Evolutionary conservation across 805 yeast genomes (phyloP).

Genomic region (Candida koratica): DNA sequence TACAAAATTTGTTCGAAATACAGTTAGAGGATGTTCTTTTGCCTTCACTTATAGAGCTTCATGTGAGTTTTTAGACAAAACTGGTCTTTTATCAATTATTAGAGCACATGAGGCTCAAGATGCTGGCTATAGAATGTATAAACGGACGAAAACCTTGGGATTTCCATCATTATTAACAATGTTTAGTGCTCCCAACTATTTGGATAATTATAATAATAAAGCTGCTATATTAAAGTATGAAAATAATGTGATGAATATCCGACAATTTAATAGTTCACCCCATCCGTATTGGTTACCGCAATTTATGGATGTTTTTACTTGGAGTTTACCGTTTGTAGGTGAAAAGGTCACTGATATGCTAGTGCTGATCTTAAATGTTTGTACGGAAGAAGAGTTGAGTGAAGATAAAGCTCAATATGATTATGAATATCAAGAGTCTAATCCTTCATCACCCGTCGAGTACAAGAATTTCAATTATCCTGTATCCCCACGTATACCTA

Average conservation of each 20-base stretch:
- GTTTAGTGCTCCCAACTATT: constrained; percentile 93
- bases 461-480: constrained; percentile 9
- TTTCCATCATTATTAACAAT: constrained; percentile 88
- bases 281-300: constrained; percentile 98
- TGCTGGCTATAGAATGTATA: constrained; percentile 94
- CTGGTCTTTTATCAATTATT: constrained; percentile 76
- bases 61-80: constrained; percentile 71
- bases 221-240: constrained; percentile 94
- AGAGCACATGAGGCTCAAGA: constrained; percentile 98
- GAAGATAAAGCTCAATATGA: constrained; percentile 59
- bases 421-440: constrained; percentile 12
- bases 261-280: constrained; percentile 88
- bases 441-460: constrained; percentile 18
- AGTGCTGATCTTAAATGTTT: constrained; percentile 82
- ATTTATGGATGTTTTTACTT: constrained; percentile 94
- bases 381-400: constrained; percentile 91
- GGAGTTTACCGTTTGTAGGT: constrained; percentile 97
- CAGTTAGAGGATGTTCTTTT: constrained; percentile 88
- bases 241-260: constrained; percentile 86
- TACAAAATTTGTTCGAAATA: constrained; percentile 56
- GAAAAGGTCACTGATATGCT: constrained; percentile 94
- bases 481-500: constrained; percentile 1
- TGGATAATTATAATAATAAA: constrained; percentile 88
- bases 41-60: constrained; percentile 82
- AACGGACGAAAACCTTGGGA: constrained; percentile 74